Evolutionary conservation across 2,329 filamentous ascomycete genomes (phyloP), one percentile per base, ranked within the genome.

Genomic region (Neonectria neomacrospora): DNA sequence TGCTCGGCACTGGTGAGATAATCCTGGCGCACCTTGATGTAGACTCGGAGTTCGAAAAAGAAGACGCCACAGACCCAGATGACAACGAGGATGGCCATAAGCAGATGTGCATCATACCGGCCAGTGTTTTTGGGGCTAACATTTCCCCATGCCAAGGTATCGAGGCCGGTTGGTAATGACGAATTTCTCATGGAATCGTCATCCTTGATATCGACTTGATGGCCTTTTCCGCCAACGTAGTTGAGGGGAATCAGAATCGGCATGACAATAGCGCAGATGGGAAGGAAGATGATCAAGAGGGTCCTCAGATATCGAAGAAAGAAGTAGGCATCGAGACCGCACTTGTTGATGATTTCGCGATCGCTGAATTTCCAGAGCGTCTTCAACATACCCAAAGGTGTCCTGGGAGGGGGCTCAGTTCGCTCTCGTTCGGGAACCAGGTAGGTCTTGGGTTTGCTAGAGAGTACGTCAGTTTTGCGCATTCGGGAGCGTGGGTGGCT

Each of bases 1-100:
- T 99, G 96, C 77, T 98, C 93, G 3, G 96, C 95, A 58, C 94
- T 96, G 1, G 96, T 98, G 61, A 99, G 83, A 73, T 96, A 97
- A 57, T 96, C 93, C 78, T 99, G 96, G 66, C 96, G 91, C 53
- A 99, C 87, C 70, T 96, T 94, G 77, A 98, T 91, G 75, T 97
- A 99, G 11, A 94, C 90, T 50, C 90, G 85, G 54, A 99, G 80
- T 74, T 98, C 96, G 66, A 90, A 85, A 72, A 96, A 97, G 75
- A 96, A 92, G 48, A 97, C 90, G 58, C 88, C 90, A 76, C 94
- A 96, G 12, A 97, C 90, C 87, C 94, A 97, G 34, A 91, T 73
- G 30, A 98, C 86, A 37, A 96, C 90, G 1, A 89, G 75, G 2
- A 97, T 79, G 2, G 93, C 95, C 72, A 98, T 83, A 0, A 97